Evolutionary conservation across 345 rosid species (phyloP), one percentile per base, ranked within the genome.

Genomic region (Eucalyptus camaldulensis): DNA sequence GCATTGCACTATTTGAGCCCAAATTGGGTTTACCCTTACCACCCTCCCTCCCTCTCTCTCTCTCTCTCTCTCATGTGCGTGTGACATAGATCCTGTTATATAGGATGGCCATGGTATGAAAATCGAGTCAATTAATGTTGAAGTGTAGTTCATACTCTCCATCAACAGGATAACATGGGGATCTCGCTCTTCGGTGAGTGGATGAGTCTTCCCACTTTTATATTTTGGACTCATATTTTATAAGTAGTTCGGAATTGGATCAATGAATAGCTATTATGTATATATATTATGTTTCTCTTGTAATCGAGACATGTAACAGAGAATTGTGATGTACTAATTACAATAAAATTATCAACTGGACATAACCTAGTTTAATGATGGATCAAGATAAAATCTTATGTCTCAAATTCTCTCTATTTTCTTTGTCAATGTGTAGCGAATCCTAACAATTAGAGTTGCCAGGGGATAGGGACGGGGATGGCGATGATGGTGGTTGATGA

Each of bases 221-320:
- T 56, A 24, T 24, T 24, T 56, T 56, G 13, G 3, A 24, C 29
- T 56, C 25, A 19, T 21, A 53, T 53, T 53, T 53, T 53, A 8
- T 19, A 53, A 56, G 29, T 22, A 0, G 13, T 10, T 56, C 0
- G 1, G 6, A 22, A 9, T 56, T 56, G 1, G 13, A 24, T 24
- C 27, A 5, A 9, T 10, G 1, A 56, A 24, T 24, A 56, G 29
- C 62, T 56, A 22, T 4, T 56, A 17, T 22, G 13, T 53, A 53
- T 53, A 53, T 54, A 22, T 8, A 54, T 9, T 21, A 2, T 22
- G 21, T 56, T 56, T 56, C 3, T 56, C 29, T 56, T 56, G 27
- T 24, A 22, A 56, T 56, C 1, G 13, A 24, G 1, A 0, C 3
- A 56, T 10, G 58, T 56, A 56, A 10, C 2, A 0, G 13, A 56